Evolutionary conservation across 768 basidiomycete species (phyloP).

Genomic region (Macrolepiota fuliginosa): DNA sequence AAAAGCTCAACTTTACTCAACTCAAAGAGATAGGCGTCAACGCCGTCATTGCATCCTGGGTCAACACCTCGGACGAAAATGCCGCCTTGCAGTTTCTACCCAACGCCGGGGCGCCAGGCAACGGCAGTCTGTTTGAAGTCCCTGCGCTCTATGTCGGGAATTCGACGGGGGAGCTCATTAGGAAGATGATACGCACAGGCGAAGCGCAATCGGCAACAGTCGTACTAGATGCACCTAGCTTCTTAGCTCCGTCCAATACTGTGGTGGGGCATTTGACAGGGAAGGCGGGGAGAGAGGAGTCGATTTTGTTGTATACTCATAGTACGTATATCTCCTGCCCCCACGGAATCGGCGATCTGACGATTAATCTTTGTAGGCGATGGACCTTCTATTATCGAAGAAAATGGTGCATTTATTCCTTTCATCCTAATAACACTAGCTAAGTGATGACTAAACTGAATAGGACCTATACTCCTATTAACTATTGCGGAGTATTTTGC

Average conservation of each 20-base stretch:
- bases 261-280: slow-evolving; percentile 25
- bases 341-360: background rate
- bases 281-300: slow-evolving; percentile 16
- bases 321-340: slow-evolving; percentile 13
- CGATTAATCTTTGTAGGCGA: slow-evolving; percentile 19
- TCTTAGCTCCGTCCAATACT: slow-evolving; percentile 19
- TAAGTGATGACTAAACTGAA: background rate
- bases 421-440: background rate
- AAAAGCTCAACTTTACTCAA: slow-evolving; percentile 23
- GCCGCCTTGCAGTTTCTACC: slow-evolving; percentile 28
- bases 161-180: slow-evolving; percentile 26
- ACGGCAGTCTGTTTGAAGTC: slow-evolving; percentile 26
- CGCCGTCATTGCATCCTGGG: slow-evolving; percentile 27
- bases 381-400: slow-evolving; percentile 29
- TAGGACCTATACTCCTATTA: slow-evolving; percentile 28
- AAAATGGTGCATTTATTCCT: slow-evolving; percentile 22
- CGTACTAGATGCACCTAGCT: slow-evolving; percentile 28
- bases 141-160: slow-evolving; percentile 27
- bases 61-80: slow-evolving; percentile 25
- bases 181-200: slow-evolving; percentile 18
- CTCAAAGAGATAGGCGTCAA: slow-evolving; percentile 20
- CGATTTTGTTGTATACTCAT: slow-evolving; percentile 29
- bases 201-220: slow-evolving; percentile 25
- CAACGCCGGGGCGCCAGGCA: slow-evolving; percentile 23
- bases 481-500: slow-evolving; percentile 29